phyloP scores from a whole-genome alignment of 1,284 basidiomycete species.

The Fomitiporia mediterranea region DNA sequence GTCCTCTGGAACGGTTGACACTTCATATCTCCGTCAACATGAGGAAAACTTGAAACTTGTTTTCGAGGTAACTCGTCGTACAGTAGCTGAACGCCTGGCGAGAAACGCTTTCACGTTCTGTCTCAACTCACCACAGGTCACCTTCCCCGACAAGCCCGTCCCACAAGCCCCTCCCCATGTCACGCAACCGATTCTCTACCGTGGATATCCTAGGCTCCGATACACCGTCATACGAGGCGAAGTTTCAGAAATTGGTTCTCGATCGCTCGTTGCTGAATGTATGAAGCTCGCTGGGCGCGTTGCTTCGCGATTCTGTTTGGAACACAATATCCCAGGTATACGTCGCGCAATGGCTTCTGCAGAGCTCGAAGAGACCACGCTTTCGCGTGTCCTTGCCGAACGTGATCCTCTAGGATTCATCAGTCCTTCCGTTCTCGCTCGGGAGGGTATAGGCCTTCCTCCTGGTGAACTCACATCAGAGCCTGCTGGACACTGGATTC shows the following conservation, averaged over 20 bases:
- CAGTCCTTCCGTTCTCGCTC: slow-evolving; percentile 31
- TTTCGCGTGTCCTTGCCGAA: slow-evolving; percentile 30
- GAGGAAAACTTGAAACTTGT: neutral
- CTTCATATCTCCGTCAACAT: slow-evolving; percentile 6
- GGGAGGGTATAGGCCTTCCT: slow-evolving; percentile 33
- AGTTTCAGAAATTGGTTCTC: slow-evolving; percentile 38
- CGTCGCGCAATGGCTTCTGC: slow-evolving; percentile 50
- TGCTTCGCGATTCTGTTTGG: slow-evolving; percentile 68
- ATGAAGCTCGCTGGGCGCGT: slow-evolving; percentile 83
- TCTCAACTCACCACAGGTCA: slow-evolving; percentile 26
- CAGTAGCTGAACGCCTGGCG: neutral
- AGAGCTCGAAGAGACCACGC: slow-evolving; percentile 24
- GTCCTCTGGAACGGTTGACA: neutral
- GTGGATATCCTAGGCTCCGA: slow-evolving; percentile 53
- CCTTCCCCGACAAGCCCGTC: slow-evolving; percentile 29
- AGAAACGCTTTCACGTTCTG: slow-evolving; percentile 26
- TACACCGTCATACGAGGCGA: slow-evolving; percentile 38
- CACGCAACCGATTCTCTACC: slow-evolving; percentile 38
- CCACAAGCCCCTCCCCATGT: slow-evolving; percentile 28
- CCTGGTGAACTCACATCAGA: slow-evolving; percentile 43
- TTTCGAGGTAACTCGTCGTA: slow-evolving; percentile 6
- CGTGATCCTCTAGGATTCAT: slow-evolving; percentile 44
- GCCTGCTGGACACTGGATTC: slow-evolving; percentile 61
- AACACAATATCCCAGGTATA: slow-evolving; percentile 60
- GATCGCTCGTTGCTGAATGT: slow-evolving; percentile 67